Evolutionary conservation across 305 asterid genomes (phyloP).

Genomic region (Fraxinus xanthoxyloides): DNA sequence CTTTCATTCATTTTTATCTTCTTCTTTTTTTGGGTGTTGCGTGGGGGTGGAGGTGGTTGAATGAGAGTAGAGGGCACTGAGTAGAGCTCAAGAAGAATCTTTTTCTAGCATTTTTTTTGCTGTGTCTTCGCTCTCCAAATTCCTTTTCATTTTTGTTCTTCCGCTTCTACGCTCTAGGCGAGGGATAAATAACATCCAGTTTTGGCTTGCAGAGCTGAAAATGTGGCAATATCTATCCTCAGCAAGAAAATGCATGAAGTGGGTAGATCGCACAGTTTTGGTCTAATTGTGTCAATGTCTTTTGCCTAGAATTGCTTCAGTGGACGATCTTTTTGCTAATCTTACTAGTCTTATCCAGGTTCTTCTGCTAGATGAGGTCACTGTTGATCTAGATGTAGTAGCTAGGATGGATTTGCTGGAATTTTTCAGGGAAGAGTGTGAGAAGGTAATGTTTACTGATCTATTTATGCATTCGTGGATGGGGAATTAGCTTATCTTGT

Average conservation of each 20-base stretch:
- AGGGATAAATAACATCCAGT: neutral
- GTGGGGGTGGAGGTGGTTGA: neutral
- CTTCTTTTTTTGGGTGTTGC: neutral
- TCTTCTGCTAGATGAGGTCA: slow-evolving; percentile 94
- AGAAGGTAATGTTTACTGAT: slow-evolving; percentile 51
- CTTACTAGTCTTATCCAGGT: slow-evolving; percentile 46
- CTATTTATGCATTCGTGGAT: slow-evolving; percentile 9
- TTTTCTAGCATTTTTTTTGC: neutral
- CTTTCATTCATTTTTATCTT: neutral
- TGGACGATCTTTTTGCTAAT: slow-evolving; percentile 23
- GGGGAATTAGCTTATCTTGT: neutral
- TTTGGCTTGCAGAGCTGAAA: neutral
- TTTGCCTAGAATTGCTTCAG: slow-evolving; percentile 15
- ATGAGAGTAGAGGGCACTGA: neutral
- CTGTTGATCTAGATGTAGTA: slow-evolving; percentile 95
- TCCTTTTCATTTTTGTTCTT: neutral
- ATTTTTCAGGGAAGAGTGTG: slow-evolving; percentile 89
- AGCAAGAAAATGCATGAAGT: neutral
- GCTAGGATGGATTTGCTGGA: slow-evolving; percentile 97
- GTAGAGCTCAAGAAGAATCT: neutral
- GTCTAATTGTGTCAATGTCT: neutral
- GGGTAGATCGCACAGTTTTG: neutral
- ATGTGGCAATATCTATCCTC: neutral
- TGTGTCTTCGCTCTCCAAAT: neutral
- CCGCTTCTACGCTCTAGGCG: neutral